These are phyloP conservation scores for Barnettozyma wickerhamii DNA, from an alignment of 805 yeast genomes.

Conservation along the genomic window DNA sequence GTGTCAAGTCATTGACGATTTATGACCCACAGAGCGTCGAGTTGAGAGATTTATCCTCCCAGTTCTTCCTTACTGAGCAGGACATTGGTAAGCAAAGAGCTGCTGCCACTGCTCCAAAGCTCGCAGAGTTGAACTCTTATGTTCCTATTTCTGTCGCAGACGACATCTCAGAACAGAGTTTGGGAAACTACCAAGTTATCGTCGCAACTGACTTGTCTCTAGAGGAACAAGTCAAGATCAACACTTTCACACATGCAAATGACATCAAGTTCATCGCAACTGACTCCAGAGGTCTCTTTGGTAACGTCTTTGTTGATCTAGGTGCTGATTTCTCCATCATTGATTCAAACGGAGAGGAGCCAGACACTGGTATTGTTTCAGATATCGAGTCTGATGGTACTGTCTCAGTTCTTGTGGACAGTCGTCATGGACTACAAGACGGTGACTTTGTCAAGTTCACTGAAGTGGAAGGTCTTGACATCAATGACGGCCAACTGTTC, in stretches of 20 bases:
- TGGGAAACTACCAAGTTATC: constrained; percentile 65
- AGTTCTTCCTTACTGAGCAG: constrained; percentile 67
- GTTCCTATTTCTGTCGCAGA: constrained; percentile 75
- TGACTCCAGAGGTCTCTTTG: constrained; percentile 84
- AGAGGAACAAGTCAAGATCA: constrained; percentile 71
- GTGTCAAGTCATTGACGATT: constrained; percentile 85
- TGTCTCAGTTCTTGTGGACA: constrained; percentile 89
- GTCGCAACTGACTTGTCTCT: constrained; percentile 78
- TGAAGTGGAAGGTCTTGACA: constrained; percentile 78
- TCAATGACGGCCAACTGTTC: constrained; percentile 70
- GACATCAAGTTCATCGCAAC: constrained; percentile 78
- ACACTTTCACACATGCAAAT: constrained; percentile 67
- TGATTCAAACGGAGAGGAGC: constrained; percentile 93
- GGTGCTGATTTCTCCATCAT: constrained; percentile 76
- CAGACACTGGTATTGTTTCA: constrained; percentile 78
- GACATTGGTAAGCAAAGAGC: constrained; percentile 85
- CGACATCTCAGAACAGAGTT: constrained; percentile 47
- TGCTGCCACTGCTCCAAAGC: constrained; percentile 54
- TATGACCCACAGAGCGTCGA: constrained; percentile 74
- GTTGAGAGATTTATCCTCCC: constrained; percentile 77
- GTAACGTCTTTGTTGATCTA: constrained; percentile 83
- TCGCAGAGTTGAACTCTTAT: constrained; percentile 83
- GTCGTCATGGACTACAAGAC: constrained; percentile 90
- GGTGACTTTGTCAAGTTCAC: constrained; percentile 85
- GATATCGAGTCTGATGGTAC: constrained; percentile 86